Conservation (phyloP, 768 basidiomycete species). For the Xerocomellus intermedius region DNA sequence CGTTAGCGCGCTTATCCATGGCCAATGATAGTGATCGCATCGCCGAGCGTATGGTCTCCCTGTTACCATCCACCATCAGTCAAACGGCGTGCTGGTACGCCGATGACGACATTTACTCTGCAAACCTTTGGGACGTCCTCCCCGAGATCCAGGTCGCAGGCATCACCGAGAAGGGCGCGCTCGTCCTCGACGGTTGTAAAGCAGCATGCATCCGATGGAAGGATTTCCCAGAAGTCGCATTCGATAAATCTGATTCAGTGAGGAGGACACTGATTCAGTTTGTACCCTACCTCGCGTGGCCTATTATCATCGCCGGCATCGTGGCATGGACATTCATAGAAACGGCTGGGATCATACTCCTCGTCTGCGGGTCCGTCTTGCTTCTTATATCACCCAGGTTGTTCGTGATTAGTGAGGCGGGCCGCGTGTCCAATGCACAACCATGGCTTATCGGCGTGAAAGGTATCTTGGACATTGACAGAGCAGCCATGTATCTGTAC, state of each 20-base stretch:
- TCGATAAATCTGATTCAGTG: constrained; percentile 8
- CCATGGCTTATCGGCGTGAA: constrained; percentile 25
- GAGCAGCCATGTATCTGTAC: constrained; percentile 11
- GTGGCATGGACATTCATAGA: neutral
- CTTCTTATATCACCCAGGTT: constrained; percentile 4
- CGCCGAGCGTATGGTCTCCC: constrained; percentile 22
- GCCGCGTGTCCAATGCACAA: constrained; percentile 13
- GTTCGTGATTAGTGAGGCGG: constrained; percentile 13
- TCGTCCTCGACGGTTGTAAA: constrained; percentile 20
- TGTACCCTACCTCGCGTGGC: constrained; percentile 12
- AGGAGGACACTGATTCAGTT: constrained; percentile 2
- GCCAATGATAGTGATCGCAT: constrained; percentile 24
- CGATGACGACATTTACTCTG: constrained; percentile 13
- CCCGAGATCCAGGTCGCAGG: constrained; percentile 22
- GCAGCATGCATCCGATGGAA: constrained; percentile 22
- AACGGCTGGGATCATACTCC: neutral
- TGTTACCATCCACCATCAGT: constrained; percentile 7
- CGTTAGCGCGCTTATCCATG: constrained; percentile 21
- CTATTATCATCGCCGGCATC: constrained; percentile 1
- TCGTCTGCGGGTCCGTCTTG: neutral
- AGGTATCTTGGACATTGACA: constrained; percentile 10
- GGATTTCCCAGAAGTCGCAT: constrained; percentile 15
- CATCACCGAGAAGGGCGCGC: constrained; percentile 13
- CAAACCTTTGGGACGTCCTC: constrained; percentile 19
- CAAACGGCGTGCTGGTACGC: constrained; percentile 16